phyloP scores from a whole-genome alignment of 257 asterid species.

The Solanum etuberosum region DNA sequence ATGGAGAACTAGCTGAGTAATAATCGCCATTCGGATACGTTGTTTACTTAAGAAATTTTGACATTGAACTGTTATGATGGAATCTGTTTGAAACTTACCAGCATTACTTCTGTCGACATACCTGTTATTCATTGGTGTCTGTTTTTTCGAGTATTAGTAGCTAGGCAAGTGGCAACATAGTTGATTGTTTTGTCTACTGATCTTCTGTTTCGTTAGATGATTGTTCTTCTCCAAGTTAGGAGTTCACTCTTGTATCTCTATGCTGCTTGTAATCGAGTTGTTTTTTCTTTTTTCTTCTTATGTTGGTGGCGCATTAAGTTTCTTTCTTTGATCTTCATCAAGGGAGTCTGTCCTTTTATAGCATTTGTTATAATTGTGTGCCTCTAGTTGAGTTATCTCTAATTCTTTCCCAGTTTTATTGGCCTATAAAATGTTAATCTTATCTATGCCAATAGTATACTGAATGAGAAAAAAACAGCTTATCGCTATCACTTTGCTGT shows the following conservation, averaged over 20 bases:
- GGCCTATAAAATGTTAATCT: too few species aligned
- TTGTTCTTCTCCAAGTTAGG: background rate
- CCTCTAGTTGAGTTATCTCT: too few species aligned
- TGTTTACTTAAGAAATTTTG: background rate
- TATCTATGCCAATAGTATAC: background rate
- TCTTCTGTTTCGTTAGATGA: background rate
- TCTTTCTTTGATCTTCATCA: background rate
- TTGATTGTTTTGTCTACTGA: background rate
- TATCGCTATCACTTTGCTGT: background rate
- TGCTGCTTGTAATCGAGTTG: background rate
- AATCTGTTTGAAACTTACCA: background rate
- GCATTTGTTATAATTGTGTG: background rate
- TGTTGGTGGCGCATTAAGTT: background rate
- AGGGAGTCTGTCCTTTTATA: background rate
- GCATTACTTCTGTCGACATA: background rate
- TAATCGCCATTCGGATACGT: background rate
- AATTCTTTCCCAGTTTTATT: too few species aligned
- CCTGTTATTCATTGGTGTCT: background rate
- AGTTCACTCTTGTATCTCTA: background rate
- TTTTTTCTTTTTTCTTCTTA: background rate
- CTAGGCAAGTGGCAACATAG: background rate
- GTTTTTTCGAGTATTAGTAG: background rate
- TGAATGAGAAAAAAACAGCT: background rate
- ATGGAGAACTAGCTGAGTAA: background rate
- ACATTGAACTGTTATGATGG: background rate